Percentiles rank a stretch among this genome's conserved stretches.
These are phyloP conservation scores for Mrakiaceae sp. DNA, from an alignment of 1,284 basidiomycete genomes.

Conservation along the genomic window DNA sequence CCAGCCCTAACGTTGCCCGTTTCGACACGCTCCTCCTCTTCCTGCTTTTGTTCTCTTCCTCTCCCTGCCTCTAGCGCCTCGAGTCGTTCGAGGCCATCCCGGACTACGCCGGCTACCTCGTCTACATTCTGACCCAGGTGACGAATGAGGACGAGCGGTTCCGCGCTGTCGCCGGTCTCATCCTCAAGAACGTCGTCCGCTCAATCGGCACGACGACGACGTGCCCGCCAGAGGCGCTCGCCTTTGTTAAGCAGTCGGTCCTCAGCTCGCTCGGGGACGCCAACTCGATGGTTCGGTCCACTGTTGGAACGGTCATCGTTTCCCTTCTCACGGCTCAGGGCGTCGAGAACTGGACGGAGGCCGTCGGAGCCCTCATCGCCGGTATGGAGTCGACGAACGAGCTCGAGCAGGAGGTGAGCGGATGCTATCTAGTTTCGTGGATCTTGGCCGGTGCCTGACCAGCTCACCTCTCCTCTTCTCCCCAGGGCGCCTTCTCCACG, in stretches of 20 bases:
- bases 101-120: constrained; percentile 93
- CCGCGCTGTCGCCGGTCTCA: constrained; percentile 86
- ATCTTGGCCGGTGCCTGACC: too few species aligned
- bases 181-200: constrained; percentile 82
- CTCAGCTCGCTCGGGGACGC: constrained; percentile 68
- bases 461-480: neutral
- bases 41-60: constrained; percentile 14
- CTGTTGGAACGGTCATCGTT: constrained; percentile 81
- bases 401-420: constrained; percentile 70
- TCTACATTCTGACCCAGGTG: constrained; percentile 76
- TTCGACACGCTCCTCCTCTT: neutral
- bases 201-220: constrained; percentile 17
- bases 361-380: constrained; percentile 66
- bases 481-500: constrained; percentile 86
- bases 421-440: too few species aligned
- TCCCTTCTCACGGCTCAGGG: constrained; percentile 73
- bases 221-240: constrained; percentile 38
- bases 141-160: constrained; percentile 78
- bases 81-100: constrained; percentile 77
- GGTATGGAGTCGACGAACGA: constrained; percentile 60
- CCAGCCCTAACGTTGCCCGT: neutral
- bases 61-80: constrained; percentile 52
- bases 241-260: constrained; percentile 72
- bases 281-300: constrained; percentile 76
- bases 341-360: constrained; percentile 85